Evolutionary conservation across 2,329 filamentous ascomycete genomes (phyloP), one percentile per base, ranked within the genome.

Genomic region (Alternaria viburni): DNA sequence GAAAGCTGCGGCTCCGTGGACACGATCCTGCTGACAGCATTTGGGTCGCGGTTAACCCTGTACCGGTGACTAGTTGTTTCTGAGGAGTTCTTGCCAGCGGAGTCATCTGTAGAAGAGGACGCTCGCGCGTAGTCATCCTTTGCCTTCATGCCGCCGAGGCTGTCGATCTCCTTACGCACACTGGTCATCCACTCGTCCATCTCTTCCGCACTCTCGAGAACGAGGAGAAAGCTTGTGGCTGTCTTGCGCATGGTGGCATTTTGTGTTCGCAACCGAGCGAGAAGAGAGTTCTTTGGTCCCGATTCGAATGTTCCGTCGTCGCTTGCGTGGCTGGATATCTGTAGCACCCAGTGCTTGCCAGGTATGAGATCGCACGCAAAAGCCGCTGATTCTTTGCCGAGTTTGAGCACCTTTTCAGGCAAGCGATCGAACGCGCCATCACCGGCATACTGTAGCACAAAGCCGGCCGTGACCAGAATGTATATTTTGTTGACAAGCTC

Each of bases 301-400:
- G 70, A 63, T 13, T 84, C 74, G 1, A 80, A 71, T 5, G 74
- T 81, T 26, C 87, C 87, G 32, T 91, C 86, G 3, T 86, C 79
- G 54, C 89, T 88, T 60, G 89, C 88, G 9, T 84, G 82, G 36
- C 92, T 90, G 3, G 89, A 90, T 21, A 95, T 87, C 69, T 93
- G 91, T 13, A 95, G 79, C 6, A 95, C 92, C 88, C 91, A 94
- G 72, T 93, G 91, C 64, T 88, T 88, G 6, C 92, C 92, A 4
- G 91, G 91, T 59, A 95, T 93, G 13, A 91, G 84, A 75, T 96
- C 92, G 69, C 89, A 93, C 2, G 90, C 92, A 77, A 93, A 95
- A 6, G 91, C 92, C 11, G 91, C 91, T 4, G 92, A 94, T 51
- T 91, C 87, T 66, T 88, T 89, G n/a, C 88, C 87, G 5, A 96